Evolutionary conservation across 2,329 filamentous ascomycete species (phyloP).

Genomic region (Stagonosporopsis tanaceti): DNA sequence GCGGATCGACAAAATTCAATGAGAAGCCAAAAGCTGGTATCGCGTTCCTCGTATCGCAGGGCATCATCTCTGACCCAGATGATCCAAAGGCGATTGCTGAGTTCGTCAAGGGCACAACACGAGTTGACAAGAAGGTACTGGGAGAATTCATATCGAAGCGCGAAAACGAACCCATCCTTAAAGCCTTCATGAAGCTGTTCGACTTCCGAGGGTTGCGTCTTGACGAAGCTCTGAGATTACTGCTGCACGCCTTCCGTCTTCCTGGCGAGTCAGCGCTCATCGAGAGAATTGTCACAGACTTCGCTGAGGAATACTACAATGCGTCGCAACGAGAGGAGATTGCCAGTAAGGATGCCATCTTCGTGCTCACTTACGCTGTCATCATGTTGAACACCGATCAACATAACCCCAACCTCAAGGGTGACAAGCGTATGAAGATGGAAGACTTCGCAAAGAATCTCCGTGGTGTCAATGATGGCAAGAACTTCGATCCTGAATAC

Average conservation of each 20-base stretch:
- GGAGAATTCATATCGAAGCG: slow-evolving; percentile 94
- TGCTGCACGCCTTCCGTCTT: slow-evolving; percentile 92
- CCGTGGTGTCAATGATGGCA: slow-evolving; percentile 85
- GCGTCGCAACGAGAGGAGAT: slow-evolving; percentile 76
- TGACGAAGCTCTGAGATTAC: slow-evolving; percentile 84
- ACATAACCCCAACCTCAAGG: slow-evolving; percentile 89
- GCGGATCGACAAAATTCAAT: slow-evolving; percentile 90
- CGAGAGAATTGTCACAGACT: slow-evolving; percentile 87
- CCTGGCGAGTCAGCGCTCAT: slow-evolving; percentile 94
- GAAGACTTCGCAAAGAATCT: slow-evolving; percentile 87
- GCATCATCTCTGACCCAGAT: slow-evolving; percentile 79
- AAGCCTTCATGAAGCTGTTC: slow-evolving; percentile 85
- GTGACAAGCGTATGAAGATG: slow-evolving; percentile 81
- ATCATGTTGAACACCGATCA: slow-evolving; percentile 98
- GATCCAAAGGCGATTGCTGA: slow-evolving; percentile 81
- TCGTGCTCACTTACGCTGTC: slow-evolving; percentile 91
- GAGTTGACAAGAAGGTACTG: slow-evolving; percentile 87
- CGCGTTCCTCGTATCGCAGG: slow-evolving; percentile 82
- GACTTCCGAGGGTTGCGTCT: slow-evolving; percentile 87
- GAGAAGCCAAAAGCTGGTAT: slow-evolving; percentile 91
- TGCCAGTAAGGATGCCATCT: slow-evolving; percentile 85
- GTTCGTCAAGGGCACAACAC: slow-evolving; percentile 86
- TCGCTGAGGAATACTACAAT: slow-evolving; percentile 83
- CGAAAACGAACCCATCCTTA: slow-evolving; percentile 83
- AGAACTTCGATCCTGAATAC: slow-evolving; percentile 85